A percentile compares a stretch with the other conserved stretches of the same genome.
These are phyloP conservation scores for Berkeleyomyces basicola DNA, from an alignment of 2,329 filamentous ascomycete genomes.

Conservation along the genomic window DNA sequence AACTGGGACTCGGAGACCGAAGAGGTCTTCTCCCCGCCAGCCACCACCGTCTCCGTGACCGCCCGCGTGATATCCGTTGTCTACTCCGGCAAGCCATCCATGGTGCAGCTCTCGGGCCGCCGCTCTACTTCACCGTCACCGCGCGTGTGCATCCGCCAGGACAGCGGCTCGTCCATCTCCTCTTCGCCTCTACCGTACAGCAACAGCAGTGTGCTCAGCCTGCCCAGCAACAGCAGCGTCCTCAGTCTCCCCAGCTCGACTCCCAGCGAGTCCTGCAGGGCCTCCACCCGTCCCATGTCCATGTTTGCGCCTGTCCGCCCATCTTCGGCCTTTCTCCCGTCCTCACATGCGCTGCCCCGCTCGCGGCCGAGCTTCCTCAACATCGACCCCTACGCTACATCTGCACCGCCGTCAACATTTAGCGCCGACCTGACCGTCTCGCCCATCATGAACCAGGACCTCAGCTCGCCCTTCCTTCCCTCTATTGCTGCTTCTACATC, in stretches of 20 bases:
- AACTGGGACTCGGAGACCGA: conserved; percentile 30
- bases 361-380: conserved; percentile 32
- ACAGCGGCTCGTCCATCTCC: conserved; percentile 17
- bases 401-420: conserved; percentile 16
- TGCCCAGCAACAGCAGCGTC: conserved; percentile 15
- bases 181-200: conserved; percentile 20
- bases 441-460: neutral
- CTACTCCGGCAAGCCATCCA: conserved; percentile 41
- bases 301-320: conserved; percentile 7
- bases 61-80: conserved; percentile 43
- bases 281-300: conserved; percentile 7
- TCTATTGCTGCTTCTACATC: neutral
- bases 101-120: conserved; percentile 31
- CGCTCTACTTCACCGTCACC: conserved; percentile 21
- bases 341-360: neutral
- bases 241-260: neutral
- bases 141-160: conserved; percentile 18
- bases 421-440: neutral
- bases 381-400: conserved; percentile 36
- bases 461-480: neutral
- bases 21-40: conserved; percentile 16
- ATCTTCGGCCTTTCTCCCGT: conserved; percentile 14
- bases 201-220: conserved; percentile 21
- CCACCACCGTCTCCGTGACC: conserved; percentile 26
- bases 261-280: neutral